These are phyloP conservation scores for Ophiostoma tasmaniense DNA, from an alignment of 2,329 filamentous ascomycete genomes.

Conservation along the genomic window DNA sequence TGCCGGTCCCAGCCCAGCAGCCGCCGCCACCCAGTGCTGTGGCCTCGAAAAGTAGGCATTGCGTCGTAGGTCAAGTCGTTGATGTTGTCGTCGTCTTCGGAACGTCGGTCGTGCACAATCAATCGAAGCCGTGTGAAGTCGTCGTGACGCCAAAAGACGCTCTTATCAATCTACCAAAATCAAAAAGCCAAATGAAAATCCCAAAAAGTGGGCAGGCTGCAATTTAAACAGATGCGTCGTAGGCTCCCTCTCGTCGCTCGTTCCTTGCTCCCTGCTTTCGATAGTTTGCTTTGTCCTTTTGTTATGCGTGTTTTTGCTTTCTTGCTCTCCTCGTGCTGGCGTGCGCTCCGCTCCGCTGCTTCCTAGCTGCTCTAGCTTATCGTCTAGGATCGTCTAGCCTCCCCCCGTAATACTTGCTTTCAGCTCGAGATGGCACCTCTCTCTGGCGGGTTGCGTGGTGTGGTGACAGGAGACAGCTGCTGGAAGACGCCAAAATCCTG, in stretches of 20 bases:
- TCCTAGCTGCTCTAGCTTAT: neutral
- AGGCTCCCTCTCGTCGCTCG: conserved; percentile 9
- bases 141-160: neutral
- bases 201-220: neutral
- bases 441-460: neutral
- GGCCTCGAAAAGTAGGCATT: neutral
- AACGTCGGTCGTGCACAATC: neutral
- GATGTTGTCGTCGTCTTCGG: neutral
- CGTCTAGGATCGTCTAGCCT: neutral
- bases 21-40: conserved; percentile 21
- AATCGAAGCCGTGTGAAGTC: neutral
- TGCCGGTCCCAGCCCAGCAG: conserved; percentile 28
- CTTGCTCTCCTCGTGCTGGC: neutral
- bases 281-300: neutral
- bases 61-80: neutral
- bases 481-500: neutral
- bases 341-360: conserved; percentile 1
- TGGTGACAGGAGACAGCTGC: neutral
- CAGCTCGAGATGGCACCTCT: neutral
- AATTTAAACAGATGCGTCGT: neutral
- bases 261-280: neutral
- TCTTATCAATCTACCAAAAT: neutral
- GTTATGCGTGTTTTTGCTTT: neutral
- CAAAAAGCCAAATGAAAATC: too few relatives aligned
- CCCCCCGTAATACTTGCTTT: neutral